Evolutionary conservation across 768 basidiomycete genomes (phyloP), one percentile per base, ranked within the genome.

Genomic region (Guyanaporus albipodus): DNA sequence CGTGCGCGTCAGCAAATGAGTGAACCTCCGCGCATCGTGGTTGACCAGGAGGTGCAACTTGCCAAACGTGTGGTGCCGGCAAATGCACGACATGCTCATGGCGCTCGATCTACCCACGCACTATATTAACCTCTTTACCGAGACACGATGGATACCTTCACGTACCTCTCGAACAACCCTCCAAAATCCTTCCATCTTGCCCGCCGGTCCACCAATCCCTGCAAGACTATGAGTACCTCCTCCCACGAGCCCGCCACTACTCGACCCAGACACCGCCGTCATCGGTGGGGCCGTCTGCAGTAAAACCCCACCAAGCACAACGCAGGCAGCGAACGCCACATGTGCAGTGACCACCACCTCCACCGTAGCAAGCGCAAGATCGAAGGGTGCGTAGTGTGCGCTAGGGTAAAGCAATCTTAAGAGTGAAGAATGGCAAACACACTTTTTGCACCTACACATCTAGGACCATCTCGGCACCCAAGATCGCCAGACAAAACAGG

Each of bases 21-120:
- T 34, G 21, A 8, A 41, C 33, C 19, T 51, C 33, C 34, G 50
- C 12, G 6, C 50, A 52, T 12, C 49, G 46, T 15, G 59, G 53
- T 46, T 67, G 64, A 14, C 63, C 66, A 0, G 52, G 58, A 0
- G 83, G 80, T 1, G 80, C 76, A 34, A 94, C 78, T 58, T 93
- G 90, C 90, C 90, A 94, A 44, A 94, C 82, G 52, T 91, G 89
- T 1, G 90, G 91, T 10, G 87, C 82, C 1, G 87, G 84, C 10
- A 95, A 76, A 59, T 91, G 87, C 0, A 87, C 61, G 21, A 96
- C 86, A 50, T 87, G 77, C 0, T 90, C 87, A 52, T 95, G 91
- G 3, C 84, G 75, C 60, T 93, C 89, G 51, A 94, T 77, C 87
- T 91, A 41, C 8, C 14, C 17, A 8, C 11, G 14, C n/a, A 15